A percentile compares a stretch with the other conserved stretches of the same genome.
phyloP scores from a whole-genome alignment of 2,329 filamentous ascomycete genomes.

The Scedosporium aurantiacum region DNA sequence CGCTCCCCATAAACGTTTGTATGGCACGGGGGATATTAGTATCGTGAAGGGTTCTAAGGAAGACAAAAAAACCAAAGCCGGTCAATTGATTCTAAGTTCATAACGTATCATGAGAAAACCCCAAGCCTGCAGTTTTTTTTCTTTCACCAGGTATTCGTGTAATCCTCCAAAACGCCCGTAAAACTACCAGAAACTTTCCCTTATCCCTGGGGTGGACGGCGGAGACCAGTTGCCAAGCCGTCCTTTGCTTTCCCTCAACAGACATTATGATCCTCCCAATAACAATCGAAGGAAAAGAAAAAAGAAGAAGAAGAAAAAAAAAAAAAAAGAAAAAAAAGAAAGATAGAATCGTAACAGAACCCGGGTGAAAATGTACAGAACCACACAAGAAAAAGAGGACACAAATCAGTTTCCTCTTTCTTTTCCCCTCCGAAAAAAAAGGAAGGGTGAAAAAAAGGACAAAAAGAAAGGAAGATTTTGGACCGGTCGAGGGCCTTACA shows the following conservation, averaged over 20 bases:
- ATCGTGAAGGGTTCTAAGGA: neutral
- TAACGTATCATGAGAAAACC: constrained; percentile 5
- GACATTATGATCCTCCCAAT: constrained; percentile 1
- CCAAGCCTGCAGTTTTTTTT: neutral
- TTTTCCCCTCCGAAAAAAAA: neutral
- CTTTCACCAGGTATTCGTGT: neutral
- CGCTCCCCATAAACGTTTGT: too few relatives aligned
- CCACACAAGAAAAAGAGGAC: neutral
- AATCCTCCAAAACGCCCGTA: neutral
- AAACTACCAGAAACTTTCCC: neutral
- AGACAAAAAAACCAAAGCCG: constrained; percentile 1
- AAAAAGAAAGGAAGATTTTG: too few relatives aligned
- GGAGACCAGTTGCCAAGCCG: neutral
- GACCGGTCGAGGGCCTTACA: constrained; percentile 20
- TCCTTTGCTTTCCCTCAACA: constrained; percentile 8
- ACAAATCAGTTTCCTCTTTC: neutral
- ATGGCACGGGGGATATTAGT: neutral
- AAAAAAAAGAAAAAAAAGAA: constrained; percentile 4
- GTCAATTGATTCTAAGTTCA: constrained; percentile 5
- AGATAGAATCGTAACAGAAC: neutral
- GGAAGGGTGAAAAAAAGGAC: neutral
- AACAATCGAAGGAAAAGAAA: neutral
- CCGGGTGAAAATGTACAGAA: neutral
- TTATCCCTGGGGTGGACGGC: too few relatives aligned
- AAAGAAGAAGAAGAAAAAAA: constrained; percentile 7